Base-by-base conservation (phyloP, 306 rosid species). In the Ammopiptanthus mongolicus region DNA sequence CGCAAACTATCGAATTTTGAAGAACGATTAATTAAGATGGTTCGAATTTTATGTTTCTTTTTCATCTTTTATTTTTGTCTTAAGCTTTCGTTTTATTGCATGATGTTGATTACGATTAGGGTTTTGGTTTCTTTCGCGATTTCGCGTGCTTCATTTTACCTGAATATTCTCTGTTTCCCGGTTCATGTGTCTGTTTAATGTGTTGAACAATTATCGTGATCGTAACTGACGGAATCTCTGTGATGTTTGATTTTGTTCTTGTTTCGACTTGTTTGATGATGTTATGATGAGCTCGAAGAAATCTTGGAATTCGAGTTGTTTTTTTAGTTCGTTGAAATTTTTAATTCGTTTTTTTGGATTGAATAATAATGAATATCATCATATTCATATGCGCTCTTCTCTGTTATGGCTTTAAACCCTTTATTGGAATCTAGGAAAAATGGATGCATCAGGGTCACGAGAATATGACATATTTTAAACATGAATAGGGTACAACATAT, bases 21-120 rank as follows among this genome's bases (percentile, higher is more conserved):
- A 22, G 39, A 37, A 37, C 41, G 22, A 31, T 13, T 22, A 21
- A 33, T 33, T 22, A 70, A 69, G 64, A 81, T 81, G 75, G 78
- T 81, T 2, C 62, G 64, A 17, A 14, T 56, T 25, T 36, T 75
- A 8, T 36, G 11, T 17, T 47, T 37, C 1, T 12, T 41, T 0
- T 13, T 17, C 1, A 4, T 3, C 15, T 13, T 42, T 42, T 12
- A 12, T 18, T 15, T 15, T 55, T n/a, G 19, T 17, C 39, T 28
- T 18, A 9, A 14, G 8, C 29, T 57, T 19, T 18, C 25, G 31
- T 44, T 56, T 33, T 21, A 9, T 77, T 47, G 44, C 29, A 58
- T 58, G 22, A 58, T 41, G 18, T 53, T 47, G 8, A 19, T 77
- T 47, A 41, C 11, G 42, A n/a, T 19, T 33, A 41, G 62, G 77